Conservation (phyloP, 1,284 basidiomycete species). For the Trametes versicolor region DNA sequence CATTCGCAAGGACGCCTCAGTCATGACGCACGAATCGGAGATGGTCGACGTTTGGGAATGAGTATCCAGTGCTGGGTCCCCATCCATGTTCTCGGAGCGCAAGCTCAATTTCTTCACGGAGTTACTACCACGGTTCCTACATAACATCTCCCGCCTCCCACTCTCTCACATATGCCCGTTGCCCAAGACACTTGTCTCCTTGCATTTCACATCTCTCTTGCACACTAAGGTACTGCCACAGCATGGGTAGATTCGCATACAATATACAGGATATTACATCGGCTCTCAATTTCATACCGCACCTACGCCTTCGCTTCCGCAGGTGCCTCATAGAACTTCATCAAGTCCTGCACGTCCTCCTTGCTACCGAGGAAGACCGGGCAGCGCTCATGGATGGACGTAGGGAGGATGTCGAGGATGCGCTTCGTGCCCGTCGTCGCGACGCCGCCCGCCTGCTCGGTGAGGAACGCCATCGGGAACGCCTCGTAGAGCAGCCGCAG, state of each 20-base stretch:
- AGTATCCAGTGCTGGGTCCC: constrained; percentile 11
- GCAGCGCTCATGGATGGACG: constrained; percentile 91
- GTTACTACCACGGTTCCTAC: constrained; percentile 12
- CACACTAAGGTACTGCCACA: not conserved
- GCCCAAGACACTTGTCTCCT: not conserved
- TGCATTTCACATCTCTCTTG: not conserved
- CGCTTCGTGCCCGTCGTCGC: constrained; percentile 94
- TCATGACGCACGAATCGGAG: constrained; percentile 89
- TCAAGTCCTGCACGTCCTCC: constrained; percentile 93
- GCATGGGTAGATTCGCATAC: constrained; percentile 28
- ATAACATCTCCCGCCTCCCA: not conserved
- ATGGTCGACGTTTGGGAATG: constrained; percentile 54
- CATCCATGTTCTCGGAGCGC: constrained; percentile 3
- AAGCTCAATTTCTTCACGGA: not conserved
- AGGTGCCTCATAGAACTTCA: constrained; percentile 73
- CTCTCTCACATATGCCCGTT: not conserved
- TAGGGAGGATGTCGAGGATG: constrained; percentile 94
- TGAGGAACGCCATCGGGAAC: constrained; percentile 99
- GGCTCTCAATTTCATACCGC: constrained; percentile 1
- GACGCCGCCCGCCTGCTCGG: constrained; percentile 96
- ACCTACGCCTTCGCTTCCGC: constrained; percentile 33
- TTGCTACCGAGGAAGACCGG: constrained; percentile 95
- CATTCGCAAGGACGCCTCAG: constrained; percentile 76
- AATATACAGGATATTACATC: constrained; percentile 32
- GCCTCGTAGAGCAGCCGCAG: constrained; percentile 96